These are phyloP conservation scores for Irpex sp. DNA, from an alignment of 1,284 basidiomycete genomes.

Conservation along the genomic window DNA sequence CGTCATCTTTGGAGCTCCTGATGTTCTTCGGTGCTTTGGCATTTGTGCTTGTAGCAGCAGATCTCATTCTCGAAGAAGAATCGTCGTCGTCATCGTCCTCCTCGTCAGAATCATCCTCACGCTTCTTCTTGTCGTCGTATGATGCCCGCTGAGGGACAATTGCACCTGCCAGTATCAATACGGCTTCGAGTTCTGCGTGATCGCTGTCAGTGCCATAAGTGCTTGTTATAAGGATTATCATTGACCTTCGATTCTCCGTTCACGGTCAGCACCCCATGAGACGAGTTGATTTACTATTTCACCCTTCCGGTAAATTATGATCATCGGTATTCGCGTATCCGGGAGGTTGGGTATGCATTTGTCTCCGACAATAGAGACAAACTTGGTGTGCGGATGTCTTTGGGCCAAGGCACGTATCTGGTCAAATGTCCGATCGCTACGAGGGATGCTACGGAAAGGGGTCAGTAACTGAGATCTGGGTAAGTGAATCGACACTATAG, in stretches of 20 bases:
- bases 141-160: constrained; percentile 46
- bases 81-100: constrained; percentile 46
- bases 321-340: constrained; percentile 87
- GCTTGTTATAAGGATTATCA: neutral
- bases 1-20: constrained; percentile 45
- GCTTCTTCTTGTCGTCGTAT: constrained; percentile 23
- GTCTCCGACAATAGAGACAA: constrained; percentile 92
- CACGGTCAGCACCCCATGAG: constrained; percentile 76
- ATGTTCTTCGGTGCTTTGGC: constrained; percentile 52
- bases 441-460: constrained; percentile 55
- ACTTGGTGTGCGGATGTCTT: constrained; percentile 89
- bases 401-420: constrained; percentile 76
- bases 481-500: neutral
- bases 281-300: constrained; percentile 86
- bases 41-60: constrained; percentile 56
- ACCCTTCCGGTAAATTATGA: constrained; percentile 91
- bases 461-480: constrained; percentile 9
- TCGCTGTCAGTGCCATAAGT: constrained; percentile 5
- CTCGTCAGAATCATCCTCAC: constrained; percentile 38
- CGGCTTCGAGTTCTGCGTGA: constrained; percentile 62
- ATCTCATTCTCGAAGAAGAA: constrained; percentile 46
- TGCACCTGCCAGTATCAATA: constrained; percentile 58
- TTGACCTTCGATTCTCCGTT: constrained; percentile 79
- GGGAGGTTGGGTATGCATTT: constrained; percentile 97
- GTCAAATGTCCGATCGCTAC: constrained; percentile 73